These are phyloP conservation scores for Lathyrus sativus DNA, from an alignment of 306 rosid genomes.

Conservation along the genomic window DNA sequence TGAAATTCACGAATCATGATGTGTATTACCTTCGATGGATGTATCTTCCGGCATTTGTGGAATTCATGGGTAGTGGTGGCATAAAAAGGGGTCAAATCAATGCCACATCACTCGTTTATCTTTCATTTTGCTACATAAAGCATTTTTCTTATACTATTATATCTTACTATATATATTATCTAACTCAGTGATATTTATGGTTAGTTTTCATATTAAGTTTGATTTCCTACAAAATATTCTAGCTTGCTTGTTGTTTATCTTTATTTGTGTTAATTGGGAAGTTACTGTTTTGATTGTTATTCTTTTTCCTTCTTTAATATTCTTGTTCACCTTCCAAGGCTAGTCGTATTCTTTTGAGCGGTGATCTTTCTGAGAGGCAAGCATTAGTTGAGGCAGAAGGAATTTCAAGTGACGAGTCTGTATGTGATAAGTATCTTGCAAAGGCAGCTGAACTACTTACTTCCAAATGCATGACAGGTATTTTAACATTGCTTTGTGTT, in stretches of 20 bases:
- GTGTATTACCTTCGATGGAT: too few species aligned
- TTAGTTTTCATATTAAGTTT: conserved; percentile 11
- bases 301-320: conserved; percentile 35
- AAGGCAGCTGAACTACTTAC: conserved; percentile 59
- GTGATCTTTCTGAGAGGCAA: conserved; percentile 69
- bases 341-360: conserved; percentile 60
- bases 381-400: conserved; percentile 73
- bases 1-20: too few species aligned
- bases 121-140: too few species aligned
- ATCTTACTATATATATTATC: neutral
- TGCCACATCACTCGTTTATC: too few species aligned
- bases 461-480: conserved; percentile 61
- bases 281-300: conserved; percentile 26
- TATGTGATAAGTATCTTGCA: conserved; percentile 65
- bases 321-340: conserved; percentile 57
- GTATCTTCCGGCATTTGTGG: too few species aligned
- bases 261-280: conserved; percentile 30
- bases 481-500: conserved; percentile 25
- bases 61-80: too few species aligned
- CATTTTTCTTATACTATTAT: neutral
- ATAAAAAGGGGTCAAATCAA: too few species aligned
- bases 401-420: conserved; percentile 54
- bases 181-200: conserved; percentile 6
- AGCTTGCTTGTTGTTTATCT: conserved; percentile 25
- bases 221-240: conserved; percentile 20